Conservation (phyloP, 1,284 basidiomycete genomes). For the Ustanciosporium gigantosporum region DNA sequence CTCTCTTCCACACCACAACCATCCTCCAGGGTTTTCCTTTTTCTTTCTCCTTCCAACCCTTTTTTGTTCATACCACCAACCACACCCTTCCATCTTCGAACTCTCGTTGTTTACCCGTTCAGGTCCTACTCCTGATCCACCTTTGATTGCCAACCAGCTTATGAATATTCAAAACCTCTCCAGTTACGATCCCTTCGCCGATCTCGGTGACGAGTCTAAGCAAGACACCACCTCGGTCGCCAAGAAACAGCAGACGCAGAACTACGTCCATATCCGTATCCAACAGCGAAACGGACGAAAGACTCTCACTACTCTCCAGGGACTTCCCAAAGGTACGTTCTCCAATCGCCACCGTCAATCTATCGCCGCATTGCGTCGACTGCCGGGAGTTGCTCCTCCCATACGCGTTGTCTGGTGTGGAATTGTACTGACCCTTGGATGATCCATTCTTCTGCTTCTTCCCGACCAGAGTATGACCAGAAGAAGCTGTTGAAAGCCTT, state of each 20-base stretch:
- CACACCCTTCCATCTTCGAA: constrained; percentile 1
- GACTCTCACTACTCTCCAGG: constrained; percentile 96
- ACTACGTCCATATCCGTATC: constrained; percentile 68
- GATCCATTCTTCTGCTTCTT: neutral
- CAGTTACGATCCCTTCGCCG: constrained; percentile 62
- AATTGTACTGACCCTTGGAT: too few species aligned
- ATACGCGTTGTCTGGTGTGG: too few species aligned
- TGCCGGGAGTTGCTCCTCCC: too few species aligned
- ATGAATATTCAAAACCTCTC: constrained; percentile 62
- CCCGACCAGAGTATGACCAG: constrained; percentile 90
- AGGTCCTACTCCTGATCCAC: constrained; percentile 47
- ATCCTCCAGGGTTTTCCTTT: neutral
- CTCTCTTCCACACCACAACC: neutral
- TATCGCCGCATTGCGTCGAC: too few species aligned
- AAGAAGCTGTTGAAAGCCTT: constrained; percentile 99
- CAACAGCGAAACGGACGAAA: constrained; percentile 99
- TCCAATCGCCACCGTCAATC: constrained; percentile 1
- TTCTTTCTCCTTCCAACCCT: neutral
- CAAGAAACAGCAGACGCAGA: constrained; percentile 52
- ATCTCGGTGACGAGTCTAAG: constrained; percentile 58
- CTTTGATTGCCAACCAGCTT: constrained; percentile 38
- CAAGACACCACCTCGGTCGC: constrained; percentile 32
- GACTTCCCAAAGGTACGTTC: constrained; percentile 80
- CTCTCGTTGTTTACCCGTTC: constrained; percentile 4
- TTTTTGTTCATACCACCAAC: neutral